phyloP scores from a whole-genome alignment of 2,329 filamentous ascomycete genomes.

The Cladophialophora psammophila region DNA sequence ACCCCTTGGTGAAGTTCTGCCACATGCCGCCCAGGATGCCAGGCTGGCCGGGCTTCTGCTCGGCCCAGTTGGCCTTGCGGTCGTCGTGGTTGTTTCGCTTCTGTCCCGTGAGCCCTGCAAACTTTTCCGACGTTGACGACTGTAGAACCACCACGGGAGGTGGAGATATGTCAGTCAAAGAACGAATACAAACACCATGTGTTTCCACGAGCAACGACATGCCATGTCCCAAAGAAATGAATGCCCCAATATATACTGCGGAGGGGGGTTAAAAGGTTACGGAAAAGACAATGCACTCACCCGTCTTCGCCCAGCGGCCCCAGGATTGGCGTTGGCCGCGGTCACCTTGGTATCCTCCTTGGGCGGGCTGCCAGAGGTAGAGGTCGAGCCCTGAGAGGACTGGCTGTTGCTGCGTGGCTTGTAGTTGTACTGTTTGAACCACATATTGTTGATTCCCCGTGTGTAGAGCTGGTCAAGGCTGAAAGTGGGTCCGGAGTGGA shows the following conservation, averaged over 20 bases:
- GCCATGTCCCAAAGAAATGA: too few species aligned
- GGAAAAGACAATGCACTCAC: conserved; percentile 26
- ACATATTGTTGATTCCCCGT: conserved; percentile 32
- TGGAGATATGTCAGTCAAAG: neutral
- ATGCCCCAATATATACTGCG: too few species aligned
- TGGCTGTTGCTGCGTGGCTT: conserved; percentile 39
- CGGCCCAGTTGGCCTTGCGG: conserved; percentile 30
- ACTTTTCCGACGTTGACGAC: conserved; percentile 35
- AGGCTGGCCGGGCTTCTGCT: conserved; percentile 36
- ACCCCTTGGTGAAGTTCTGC: conserved; percentile 43
- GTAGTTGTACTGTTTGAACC: conserved; percentile 41
- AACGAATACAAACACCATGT: neutral
- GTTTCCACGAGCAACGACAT: too few species aligned
- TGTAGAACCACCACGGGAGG: conserved; percentile 1
- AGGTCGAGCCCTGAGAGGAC: conserved; percentile 32
- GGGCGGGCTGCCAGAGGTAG: conserved; percentile 23
- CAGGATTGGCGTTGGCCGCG: conserved; percentile 20
- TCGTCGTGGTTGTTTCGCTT: conserved; percentile 37
- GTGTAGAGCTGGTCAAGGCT: neutral
- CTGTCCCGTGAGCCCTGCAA: conserved; percentile 34
- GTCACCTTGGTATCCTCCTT: conserved; percentile 26
- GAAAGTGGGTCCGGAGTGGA: neutral
- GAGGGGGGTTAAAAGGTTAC: too few species aligned
- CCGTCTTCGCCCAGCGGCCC: conserved; percentile 34
- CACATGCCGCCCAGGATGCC: conserved; percentile 40